Conservation (phyloP, 202 grass and related monocot genomes). For the Brachypodium distachyon region DNA sequence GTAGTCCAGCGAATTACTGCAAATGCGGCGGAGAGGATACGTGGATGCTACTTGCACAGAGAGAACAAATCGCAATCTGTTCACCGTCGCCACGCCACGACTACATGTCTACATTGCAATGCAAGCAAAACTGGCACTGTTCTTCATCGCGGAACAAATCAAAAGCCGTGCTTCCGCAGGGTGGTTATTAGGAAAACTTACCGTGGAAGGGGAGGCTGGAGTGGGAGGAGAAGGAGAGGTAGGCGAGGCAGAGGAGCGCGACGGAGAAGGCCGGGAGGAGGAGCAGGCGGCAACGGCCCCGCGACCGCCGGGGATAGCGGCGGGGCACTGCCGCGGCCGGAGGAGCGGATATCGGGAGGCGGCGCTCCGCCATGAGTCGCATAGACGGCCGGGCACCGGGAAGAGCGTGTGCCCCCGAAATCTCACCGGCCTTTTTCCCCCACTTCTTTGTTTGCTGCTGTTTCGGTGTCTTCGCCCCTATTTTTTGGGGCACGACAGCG, state of each 20-base stretch:
- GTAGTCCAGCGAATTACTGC: not conserved
- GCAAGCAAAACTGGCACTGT: not conserved
- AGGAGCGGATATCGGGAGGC: slow-evolving; percentile 17
- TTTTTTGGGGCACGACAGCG: not conserved
- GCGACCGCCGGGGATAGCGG: slow-evolving; percentile 24
- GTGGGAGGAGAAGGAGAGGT: slow-evolving; percentile 54
- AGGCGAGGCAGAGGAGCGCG: slow-evolving; percentile 40
- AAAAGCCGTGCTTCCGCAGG: not conserved
- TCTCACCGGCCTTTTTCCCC: not conserved
- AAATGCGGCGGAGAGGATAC: not conserved
- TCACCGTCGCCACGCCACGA: not conserved
- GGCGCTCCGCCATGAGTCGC: slow-evolving; percentile 28
- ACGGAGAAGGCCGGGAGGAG: slow-evolving; percentile 32
- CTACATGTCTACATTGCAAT: no score
- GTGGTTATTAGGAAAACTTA: slow-evolving; percentile 18
- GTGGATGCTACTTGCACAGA: not conserved
- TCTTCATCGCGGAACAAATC: not conserved
- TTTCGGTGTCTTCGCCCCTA: not conserved
- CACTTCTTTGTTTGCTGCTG: not conserved
- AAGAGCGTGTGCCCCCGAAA: slow-evolving; percentile 1
- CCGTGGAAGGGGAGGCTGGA: slow-evolving; percentile 47
- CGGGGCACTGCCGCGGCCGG: slow-evolving; percentile 5
- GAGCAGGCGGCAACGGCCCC: slow-evolving; percentile 28
- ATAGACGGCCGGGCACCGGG: not conserved
- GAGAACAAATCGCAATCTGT: not conserved